Evolutionary conservation across 176 grass and related monocot genomes (phyloP).

Genomic region (Hsuehochloa calcarea): DNA sequence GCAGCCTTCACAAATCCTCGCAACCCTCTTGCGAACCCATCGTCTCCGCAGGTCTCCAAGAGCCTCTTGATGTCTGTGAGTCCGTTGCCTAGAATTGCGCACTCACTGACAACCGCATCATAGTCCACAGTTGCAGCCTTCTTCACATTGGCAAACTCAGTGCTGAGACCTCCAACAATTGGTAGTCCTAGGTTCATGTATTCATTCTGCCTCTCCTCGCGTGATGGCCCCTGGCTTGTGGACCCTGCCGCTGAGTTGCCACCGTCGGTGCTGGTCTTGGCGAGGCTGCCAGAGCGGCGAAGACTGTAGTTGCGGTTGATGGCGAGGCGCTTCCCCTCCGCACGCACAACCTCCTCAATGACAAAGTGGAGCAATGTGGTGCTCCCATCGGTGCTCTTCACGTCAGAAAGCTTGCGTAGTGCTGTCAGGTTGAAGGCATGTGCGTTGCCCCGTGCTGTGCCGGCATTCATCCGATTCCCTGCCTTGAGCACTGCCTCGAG

Average conservation of each 20-base stretch:
- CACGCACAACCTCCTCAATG: conserved; percentile 73
- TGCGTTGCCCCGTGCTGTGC: conserved; percentile 84
- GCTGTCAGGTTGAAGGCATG: conserved; percentile 91
- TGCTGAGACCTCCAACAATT: conserved; percentile 76
- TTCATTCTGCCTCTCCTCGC: conserved; percentile 80
- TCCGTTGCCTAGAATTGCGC: conserved; percentile 37
- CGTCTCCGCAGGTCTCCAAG: conserved; percentile 53
- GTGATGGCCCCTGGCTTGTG: conserved; percentile 32
- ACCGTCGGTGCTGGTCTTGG: conserved; percentile 28
- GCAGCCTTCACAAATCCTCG: conserved; percentile 57
- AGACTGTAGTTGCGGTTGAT: conserved; percentile 72
- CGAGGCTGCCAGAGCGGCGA: conserved; percentile 59
- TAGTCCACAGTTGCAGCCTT: conserved; percentile 73
- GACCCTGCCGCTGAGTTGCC: conserved; percentile 31
- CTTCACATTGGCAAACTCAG: conserved; percentile 75
- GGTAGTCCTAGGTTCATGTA: conserved; percentile 86
- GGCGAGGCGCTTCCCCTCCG: conserved; percentile 77
- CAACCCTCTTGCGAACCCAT: conserved; percentile 73
- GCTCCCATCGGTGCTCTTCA: conserved; percentile 86
- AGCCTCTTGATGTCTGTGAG: conserved; percentile 63
- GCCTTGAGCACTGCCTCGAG: conserved; percentile 97
- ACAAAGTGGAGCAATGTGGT: conserved; percentile 90
- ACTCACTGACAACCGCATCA: conserved; percentile 53
- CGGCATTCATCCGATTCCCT: conserved; percentile 93
- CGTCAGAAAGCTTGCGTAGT: conserved; percentile 78